Conservation (phyloP, 352 stramenopile species). For the Globisporangium cystogenes region DNA sequence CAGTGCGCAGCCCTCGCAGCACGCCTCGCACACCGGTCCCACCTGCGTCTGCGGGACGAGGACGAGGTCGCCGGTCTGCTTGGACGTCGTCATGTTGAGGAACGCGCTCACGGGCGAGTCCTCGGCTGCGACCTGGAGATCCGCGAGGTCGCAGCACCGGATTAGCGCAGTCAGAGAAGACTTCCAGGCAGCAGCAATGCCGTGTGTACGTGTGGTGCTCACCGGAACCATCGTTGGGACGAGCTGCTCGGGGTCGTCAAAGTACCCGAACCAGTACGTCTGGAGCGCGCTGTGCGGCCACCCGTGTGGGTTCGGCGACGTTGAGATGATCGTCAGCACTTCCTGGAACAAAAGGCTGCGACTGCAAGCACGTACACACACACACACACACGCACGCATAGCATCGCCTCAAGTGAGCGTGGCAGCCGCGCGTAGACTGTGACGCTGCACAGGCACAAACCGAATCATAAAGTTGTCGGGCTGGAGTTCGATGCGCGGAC, state of each 20-base stretch:
- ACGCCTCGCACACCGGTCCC: conserved; percentile 60
- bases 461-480: conserved; percentile 59
- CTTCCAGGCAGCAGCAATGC: not conserved
- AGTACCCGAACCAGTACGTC: conserved; percentile 78
- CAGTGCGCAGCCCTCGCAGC: conserved; percentile 47
- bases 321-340: conserved; percentile 52
- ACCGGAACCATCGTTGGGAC: conserved; percentile 43
- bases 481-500: conserved; percentile 60
- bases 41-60: conserved; percentile 79
- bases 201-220: not conserved
- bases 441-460: conserved; percentile 3
- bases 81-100: conserved; percentile 66
- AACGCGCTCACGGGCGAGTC: conserved; percentile 41
- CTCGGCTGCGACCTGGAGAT: conserved; percentile 27
- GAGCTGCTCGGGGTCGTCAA: conserved; percentile 29
- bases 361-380: too few species aligned
- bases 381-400: too few species aligned
- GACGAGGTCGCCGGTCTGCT: conserved; percentile 62
- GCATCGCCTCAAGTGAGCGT: too few species aligned
- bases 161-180: not conserved
- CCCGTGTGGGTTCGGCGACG: conserved; percentile 50
- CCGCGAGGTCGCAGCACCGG: not conserved
- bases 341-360: conserved; percentile 76
- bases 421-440: too few species aligned
- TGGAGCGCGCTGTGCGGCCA: conserved; percentile 61